Percentiles rank a stretch among this genome's conserved stretches.
phyloP scores from a whole-genome alignment of 2,329 filamentous ascomycete species.

The Pezicula rhizophila region DNA sequence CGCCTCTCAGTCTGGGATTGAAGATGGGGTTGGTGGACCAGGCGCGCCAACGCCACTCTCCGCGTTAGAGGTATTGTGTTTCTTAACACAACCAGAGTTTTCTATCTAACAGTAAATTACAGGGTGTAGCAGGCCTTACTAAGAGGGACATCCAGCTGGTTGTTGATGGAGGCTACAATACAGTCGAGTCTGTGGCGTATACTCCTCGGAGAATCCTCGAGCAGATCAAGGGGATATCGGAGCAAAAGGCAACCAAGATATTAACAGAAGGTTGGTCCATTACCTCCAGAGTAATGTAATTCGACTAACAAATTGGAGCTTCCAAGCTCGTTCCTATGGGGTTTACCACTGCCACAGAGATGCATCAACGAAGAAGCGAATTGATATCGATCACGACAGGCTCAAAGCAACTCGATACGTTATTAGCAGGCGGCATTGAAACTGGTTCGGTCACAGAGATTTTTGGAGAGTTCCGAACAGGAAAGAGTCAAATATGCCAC shows the following conservation, averaged over 20 bases:
- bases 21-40: conserved; percentile 72
- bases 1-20: conserved; percentile 65
- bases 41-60: conserved; percentile 88
- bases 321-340: conserved; percentile 97
- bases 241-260: conserved; percentile 91
- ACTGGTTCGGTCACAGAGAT: conserved; percentile 97
- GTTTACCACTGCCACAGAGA: conserved; percentile 97
- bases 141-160: conserved; percentile 92
- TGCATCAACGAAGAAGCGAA: conserved; percentile 94
- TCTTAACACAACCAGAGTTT: not conserved
- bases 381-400: conserved; percentile 97
- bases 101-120: conserved; percentile 2
- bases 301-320: conserved; percentile 42
- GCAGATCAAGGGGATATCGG: conserved; percentile 96
- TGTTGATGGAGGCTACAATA: conserved; percentile 87
- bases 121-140: conserved; percentile 87
- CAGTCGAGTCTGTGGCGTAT: conserved; percentile 92
- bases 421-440: conserved; percentile 90
- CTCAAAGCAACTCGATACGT: conserved; percentile 92
- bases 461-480: conserved; percentile 95
- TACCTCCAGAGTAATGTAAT: not conserved
- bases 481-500: conserved; percentile 98
- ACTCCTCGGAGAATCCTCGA: conserved; percentile 78
- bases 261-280: conserved; percentile 68
- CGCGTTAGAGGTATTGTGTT: conserved; percentile 68